Evolutionary conservation across 1,284 basidiomycete species (phyloP), one percentile per base, ranked within the genome.

Genomic region (Fomitopsis palustris): DNA sequence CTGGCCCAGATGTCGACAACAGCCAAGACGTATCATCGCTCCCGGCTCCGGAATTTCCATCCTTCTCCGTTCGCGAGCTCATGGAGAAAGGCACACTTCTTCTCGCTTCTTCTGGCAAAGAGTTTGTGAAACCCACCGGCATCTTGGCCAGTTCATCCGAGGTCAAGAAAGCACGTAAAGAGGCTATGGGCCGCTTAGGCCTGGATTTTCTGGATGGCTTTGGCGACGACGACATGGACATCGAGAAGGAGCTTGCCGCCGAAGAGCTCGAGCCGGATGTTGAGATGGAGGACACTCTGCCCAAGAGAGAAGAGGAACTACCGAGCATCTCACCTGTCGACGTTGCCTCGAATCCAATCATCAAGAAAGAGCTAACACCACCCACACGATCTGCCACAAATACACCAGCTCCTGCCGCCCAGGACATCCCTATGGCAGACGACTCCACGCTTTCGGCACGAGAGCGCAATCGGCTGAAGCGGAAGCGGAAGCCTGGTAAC

Each of bases 401-500:
- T 3, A 86, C 88, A 0, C 87, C 88, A 7, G 83, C 86, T 0
- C 82, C 85, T 1, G 73, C 80, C 14, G 75, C 79, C 1, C 74
- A 78, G 2, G 74, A 71, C 38, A 74, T 71, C 0, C 71, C 77
- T 4, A 71, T 75, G 8, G 70, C 73, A 38, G 69, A 78, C 12
- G 86, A 88, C 62, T 75, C 70, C 37, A 77, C 78, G 4, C 75
- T 94, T 43, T 93, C 92, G 16, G 93, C 93, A 17, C 83, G 95
- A 53, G 95, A 97, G 71, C 86, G 90, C 37, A 97, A 96, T 71
- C 83, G 93, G 51, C 79, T 96, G 37, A 97, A 97, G 71, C 84
- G 95, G 19, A 96, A 96, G 69, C 86, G 94, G 54, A 97, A 96
- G 70, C 79, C 85, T 16, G 93, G 93, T n/a, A 93, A 88, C 66